Conservation (phyloP, 164 flowering plant genomes). For the Echeveria elegans region DNA sequence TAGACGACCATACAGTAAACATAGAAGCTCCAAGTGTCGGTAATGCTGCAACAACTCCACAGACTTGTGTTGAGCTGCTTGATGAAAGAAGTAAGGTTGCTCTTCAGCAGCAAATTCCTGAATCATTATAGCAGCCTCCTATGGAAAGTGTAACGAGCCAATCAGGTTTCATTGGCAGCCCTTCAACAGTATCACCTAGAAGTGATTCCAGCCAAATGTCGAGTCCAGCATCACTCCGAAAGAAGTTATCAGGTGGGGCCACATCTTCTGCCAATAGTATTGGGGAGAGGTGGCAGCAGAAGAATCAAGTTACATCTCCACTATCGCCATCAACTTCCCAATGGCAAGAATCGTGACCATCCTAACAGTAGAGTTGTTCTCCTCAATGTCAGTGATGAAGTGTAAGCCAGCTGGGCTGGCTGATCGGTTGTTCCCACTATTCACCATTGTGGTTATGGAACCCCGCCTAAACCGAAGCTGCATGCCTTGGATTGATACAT, state of each 20-base stretch:
- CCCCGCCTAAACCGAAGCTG: background rate
- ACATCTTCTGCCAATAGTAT: conserved; percentile 29
- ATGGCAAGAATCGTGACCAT: conserved; percentile 22
- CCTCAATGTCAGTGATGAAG: background rate
- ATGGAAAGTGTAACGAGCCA: conserved; percentile 22
- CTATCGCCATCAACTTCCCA: conserved; percentile 11
- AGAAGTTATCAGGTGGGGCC: conserved; percentile 43
- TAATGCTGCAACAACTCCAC: conserved; percentile 22
- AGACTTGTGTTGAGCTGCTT: conserved; percentile 25
- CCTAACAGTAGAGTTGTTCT: background rate
- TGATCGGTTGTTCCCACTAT: background rate
- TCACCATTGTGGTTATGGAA: background rate
- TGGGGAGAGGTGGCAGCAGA: conserved; percentile 36
- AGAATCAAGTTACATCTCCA: conserved; percentile 13
- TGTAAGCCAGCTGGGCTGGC: background rate
- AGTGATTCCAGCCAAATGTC: conserved; percentile 23
- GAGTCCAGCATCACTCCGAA: conserved; percentile 31
- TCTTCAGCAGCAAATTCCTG: conserved; percentile 42
- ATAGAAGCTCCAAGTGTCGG: conserved; percentile 21
- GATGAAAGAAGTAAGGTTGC: conserved; percentile 20
- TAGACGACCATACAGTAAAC: conserved; percentile 24
- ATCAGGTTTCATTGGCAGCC: conserved; percentile 28
- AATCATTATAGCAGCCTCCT: conserved; percentile 32
- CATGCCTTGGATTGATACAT: conserved; percentile 2
- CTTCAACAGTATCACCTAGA: conserved; percentile 16